These are phyloP conservation scores for Penicillium sp. DNA, from an alignment of 2,329 filamentous ascomycete genomes.

Conservation along the genomic window DNA sequence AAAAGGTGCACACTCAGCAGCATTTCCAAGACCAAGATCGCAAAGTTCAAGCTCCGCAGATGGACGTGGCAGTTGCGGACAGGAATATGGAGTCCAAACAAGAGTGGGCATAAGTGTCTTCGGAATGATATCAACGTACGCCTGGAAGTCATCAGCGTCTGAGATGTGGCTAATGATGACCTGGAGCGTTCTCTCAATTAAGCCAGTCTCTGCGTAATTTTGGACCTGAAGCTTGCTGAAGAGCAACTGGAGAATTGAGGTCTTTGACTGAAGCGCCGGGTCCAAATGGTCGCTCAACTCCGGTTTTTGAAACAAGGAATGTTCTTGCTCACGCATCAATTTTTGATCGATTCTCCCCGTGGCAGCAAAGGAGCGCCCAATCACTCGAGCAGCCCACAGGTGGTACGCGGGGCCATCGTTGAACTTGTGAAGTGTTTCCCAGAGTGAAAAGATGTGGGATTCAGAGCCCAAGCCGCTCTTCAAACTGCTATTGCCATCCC, in stretches of 20 bases:
- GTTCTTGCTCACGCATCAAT: constrained; percentile 48
- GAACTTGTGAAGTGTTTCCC: constrained; percentile 71
- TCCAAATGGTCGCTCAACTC: constrained; percentile 11
- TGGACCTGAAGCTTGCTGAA: constrained; percentile 63
- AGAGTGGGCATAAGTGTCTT: constrained; percentile 42
- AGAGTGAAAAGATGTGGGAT: constrained; percentile 66
- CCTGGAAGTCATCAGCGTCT: constrained; percentile 32
- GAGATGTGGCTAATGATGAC: constrained; percentile 42
- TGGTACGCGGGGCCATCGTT: constrained; percentile 69
- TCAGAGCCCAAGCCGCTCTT: constrained; percentile 66
- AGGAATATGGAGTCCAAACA: constrained; percentile 46
- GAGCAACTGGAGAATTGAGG: constrained; percentile 63
- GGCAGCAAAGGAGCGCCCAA: constrained; percentile 81
- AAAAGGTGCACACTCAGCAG: constrained; percentile 18
- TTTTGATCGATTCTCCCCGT: constrained; percentile 63
- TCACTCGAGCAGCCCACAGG: constrained; percentile 79
- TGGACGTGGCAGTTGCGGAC: constrained; percentile 35
- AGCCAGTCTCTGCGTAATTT: constrained; percentile 50
- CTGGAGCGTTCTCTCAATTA: constrained; percentile 50
- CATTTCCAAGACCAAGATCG: constrained; percentile 9
- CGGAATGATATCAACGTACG: constrained; percentile 42
- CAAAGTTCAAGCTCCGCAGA: constrained; percentile 22
- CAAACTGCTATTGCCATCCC: constrained; percentile 66
- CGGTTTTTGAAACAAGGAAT: constrained; percentile 25
- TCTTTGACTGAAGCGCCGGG: constrained; percentile 54